These are phyloP conservation scores for Wickerhamomyces sp. DNA, from an alignment of 1,139 yeast genomes.

Conservation along the genomic window DNA sequence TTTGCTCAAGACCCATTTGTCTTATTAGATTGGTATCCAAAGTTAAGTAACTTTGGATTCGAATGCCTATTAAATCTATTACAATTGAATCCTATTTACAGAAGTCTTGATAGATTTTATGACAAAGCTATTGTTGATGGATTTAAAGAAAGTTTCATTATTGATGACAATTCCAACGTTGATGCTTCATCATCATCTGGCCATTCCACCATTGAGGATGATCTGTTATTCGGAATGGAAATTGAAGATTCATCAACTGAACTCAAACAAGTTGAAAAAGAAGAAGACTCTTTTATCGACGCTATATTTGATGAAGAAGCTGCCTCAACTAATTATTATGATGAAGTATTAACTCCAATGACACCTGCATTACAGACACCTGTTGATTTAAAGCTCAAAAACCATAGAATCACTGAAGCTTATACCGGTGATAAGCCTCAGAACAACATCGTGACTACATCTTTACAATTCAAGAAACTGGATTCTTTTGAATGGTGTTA, in stretches of 20 bases:
- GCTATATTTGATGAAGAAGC: constrained; percentile 4
- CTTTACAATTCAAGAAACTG: neutral
- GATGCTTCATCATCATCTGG: neutral
- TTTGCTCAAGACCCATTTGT: constrained; percentile 70
- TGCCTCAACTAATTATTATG: neutral
- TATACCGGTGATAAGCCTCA: neutral
- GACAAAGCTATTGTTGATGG: constrained; percentile 8
- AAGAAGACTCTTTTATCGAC: constrained; percentile 3
- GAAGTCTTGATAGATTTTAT: constrained; percentile 16
- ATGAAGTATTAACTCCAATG: constrained; percentile 7
- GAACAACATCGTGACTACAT: neutral
- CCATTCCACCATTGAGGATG: constrained; percentile 6
- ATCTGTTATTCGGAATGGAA: constrained; percentile 11
- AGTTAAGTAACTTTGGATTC: constrained; percentile 20
- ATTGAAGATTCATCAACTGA: constrained; percentile 5
- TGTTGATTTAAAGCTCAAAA: constrained; percentile 2
- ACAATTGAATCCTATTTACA: constrained; percentile 20
- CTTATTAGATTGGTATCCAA: constrained; percentile 70
- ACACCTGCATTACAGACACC: constrained; percentile 11
- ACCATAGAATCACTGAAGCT: neutral
- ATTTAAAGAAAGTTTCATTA: constrained; percentile 5
- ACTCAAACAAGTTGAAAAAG: neutral
- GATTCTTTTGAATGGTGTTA: constrained; percentile 1
- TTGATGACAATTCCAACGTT: constrained; percentile 1
- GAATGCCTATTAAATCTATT: constrained; percentile 19